Conservation (phyloP, 2,329 filamentous ascomycete species). For the Paracoccidioides lutzii region DNA sequence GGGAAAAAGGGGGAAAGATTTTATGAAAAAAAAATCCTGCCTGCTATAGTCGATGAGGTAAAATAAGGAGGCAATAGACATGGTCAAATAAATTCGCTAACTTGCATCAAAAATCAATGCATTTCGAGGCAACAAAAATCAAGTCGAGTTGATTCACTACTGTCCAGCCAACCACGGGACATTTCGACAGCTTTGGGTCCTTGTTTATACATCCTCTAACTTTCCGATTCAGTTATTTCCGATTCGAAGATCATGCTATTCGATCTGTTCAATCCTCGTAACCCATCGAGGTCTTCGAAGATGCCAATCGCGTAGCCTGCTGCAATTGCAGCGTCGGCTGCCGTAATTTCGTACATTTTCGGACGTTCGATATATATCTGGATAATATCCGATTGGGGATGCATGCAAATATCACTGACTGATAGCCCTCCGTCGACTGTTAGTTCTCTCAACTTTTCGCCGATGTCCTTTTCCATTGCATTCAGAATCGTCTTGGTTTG, state of each 20-base stretch:
- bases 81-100: conserved; percentile 4
- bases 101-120: not conserved
- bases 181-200: conserved; percentile 71
- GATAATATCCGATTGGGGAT: conserved; percentile 76
- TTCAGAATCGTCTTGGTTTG: conserved; percentile 86
- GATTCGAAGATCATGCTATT: conserved; percentile 60
- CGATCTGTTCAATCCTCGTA: conserved; percentile 58
- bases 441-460: conserved; percentile 58
- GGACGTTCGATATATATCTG: conserved; percentile 73
- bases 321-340: conserved; percentile 76
- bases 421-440: conserved; percentile 81
- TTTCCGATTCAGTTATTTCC: conserved; percentile 45
- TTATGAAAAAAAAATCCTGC: not conserved
- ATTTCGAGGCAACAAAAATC: conserved; percentile 4
- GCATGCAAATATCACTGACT: conserved; percentile 76
- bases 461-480: conserved; percentile 79
- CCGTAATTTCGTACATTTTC: conserved; percentile 80
- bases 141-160: conserved; percentile 15
- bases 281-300: conserved; percentile 62
- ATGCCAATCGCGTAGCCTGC: conserved; percentile 72
- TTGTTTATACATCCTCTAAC: conserved; percentile 50
- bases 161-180: conserved; percentile 55
- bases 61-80: not conserved
- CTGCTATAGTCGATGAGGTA: not conserved
- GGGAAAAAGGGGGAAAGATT: not conserved